Base-by-base conservation (phyloP, 2,329 filamentous ascomycete species). In the Calonectria leucothoes region DNA sequence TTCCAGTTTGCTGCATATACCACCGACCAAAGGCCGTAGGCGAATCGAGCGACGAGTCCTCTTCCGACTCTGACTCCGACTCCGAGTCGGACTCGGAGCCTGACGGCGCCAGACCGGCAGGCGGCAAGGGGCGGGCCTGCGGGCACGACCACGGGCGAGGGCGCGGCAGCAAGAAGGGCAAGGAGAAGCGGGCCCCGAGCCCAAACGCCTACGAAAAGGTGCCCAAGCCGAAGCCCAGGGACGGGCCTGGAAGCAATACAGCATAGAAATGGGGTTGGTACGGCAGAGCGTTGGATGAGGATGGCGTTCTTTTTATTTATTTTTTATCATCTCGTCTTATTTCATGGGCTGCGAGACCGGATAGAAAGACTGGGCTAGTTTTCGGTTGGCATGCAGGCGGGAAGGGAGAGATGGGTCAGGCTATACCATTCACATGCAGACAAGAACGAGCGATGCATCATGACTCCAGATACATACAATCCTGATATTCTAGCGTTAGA, bases 1-100 rank as follows among this genome's bases (percentile, higher is more conserved):
- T 20, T 33, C 74, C 74, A 98, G 97, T 98, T n/a, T 99, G 97
- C 89, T 99, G 97, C 84, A 99, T 99, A 84, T 99, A 98, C 86
- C 96, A 98, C 86, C 94, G 94, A 74, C 93, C 95, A 8, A 94
- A 93, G 78, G 91, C 89, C 14, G 92, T 95, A 5, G 95, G 94
- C 82, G 96, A 98, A 83, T 97, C 94, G 37, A 95, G 93, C 77
- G 91, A 92, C 77, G 91, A 93, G 65, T 91, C 90, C 4, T 91
- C 88, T 17, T 89, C 88, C 27, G 92, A 91, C 17, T 89, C 88
- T 57, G 91, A 92, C 72, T 90, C 89, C 1, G 91, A 92, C 73
- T 90, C 89, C n/a, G 82, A 84, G 71, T 82, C 83, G 8, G 81
- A 82, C 66, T 77, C 82, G 69, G 80, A 80, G 65, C 80, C 78